phyloP scores from a whole-genome alignment of 2,329 filamentous ascomycete species.

The Fusarium nematophilum region DNA sequence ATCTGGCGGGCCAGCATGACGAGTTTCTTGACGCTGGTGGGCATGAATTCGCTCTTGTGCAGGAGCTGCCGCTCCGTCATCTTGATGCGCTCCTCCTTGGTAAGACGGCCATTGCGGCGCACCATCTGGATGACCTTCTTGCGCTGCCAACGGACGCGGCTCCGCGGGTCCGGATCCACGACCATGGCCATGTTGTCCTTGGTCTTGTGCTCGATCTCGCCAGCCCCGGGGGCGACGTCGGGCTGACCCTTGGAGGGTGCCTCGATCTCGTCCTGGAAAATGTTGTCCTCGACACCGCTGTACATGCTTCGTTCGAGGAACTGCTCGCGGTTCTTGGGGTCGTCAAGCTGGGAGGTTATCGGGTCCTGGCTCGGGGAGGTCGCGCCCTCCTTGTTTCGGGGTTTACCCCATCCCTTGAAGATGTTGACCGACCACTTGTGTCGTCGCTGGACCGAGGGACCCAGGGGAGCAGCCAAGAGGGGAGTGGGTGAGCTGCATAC shows the following conservation, averaged over 20 bases:
- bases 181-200: slow-evolving; percentile 68
- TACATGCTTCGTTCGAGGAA: slow-evolving; percentile 55
- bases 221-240: slow-evolving; percentile 39
- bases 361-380: slow-evolving; percentile 42
- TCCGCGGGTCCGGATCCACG: slow-evolving; percentile 79
- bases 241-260: slow-evolving; percentile 44
- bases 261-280: slow-evolving; percentile 71
- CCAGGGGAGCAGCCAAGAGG: slow-evolving; percentile 26
- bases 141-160: slow-evolving; percentile 80
- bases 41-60: slow-evolving; percentile 76
- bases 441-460: slow-evolving; percentile 49
- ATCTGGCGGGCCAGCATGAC: slow-evolving; percentile 88
- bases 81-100: slow-evolving; percentile 74
- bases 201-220: slow-evolving; percentile 52
- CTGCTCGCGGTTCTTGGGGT: slow-evolving; percentile 55
- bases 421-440: slow-evolving; percentile 57
- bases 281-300: slow-evolving; percentile 63
- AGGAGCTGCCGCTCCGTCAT: slow-evolving; percentile 67
- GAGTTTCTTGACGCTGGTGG: slow-evolving; percentile 93
- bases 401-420: slow-evolving; percentile 52
- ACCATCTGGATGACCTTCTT: slow-evolving; percentile 86
- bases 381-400: slow-evolving; percentile 47
- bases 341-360: slow-evolving; percentile 52
- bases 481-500: slow-evolving; percentile 30
- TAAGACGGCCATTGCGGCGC: slow-evolving; percentile 63